These are phyloP conservation scores for Hygrocybe punicea DNA, from an alignment of 768 basidiomycete species.

Conservation along the genomic window DNA sequence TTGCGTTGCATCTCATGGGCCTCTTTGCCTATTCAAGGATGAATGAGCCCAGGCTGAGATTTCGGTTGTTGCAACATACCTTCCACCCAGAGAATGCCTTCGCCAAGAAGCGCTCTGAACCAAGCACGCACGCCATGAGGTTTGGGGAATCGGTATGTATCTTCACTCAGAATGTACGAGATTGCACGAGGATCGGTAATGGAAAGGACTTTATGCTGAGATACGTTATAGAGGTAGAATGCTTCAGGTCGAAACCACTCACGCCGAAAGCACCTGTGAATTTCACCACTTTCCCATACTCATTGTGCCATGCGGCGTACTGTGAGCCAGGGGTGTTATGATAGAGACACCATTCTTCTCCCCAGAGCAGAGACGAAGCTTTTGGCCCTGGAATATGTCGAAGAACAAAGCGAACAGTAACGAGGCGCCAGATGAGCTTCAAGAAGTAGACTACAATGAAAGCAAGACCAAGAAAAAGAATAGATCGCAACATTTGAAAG, in stretches of 20 bases:
- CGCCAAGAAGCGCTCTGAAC: slow-evolving; percentile 58
- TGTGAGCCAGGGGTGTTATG: slow-evolving; percentile 48
- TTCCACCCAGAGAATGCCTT: slow-evolving; percentile 67
- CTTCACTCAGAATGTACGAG: slow-evolving; percentile 51
- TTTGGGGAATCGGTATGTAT: slow-evolving; percentile 58
- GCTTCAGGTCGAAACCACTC: slow-evolving; percentile 13
- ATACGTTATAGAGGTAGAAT: slow-evolving; percentile 8
- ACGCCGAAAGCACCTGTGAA: slow-evolving; percentile 60
- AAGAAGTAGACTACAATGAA: slow-evolving; percentile 30
- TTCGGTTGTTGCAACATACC: slow-evolving; percentile 31
- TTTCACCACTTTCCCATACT: slow-evolving; percentile 52
- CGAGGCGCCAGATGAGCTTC: slow-evolving; percentile 34
- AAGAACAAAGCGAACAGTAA: slow-evolving; percentile 35
- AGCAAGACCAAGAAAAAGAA: slow-evolving; percentile 25
- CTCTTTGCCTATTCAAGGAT: slow-evolving; percentile 42
- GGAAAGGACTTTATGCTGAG: slow-evolving; percentile 55
- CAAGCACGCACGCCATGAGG: slow-evolving; percentile 60
- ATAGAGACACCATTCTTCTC: slow-evolving; percentile 58
- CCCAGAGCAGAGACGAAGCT: slow-evolving; percentile 52
- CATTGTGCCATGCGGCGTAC: slow-evolving; percentile 51
- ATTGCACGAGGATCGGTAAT: slow-evolving; percentile 55
- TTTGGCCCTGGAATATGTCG: slow-evolving; percentile 52
- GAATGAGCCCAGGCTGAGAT: not conserved
- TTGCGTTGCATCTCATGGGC: slow-evolving; percentile 56
- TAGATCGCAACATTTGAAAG: not conserved